Evolutionary conservation across 2,329 filamentous ascomycete species (phyloP), one percentile per base, ranked within the genome.

Genomic region (Colletotrichum phormii): DNA sequence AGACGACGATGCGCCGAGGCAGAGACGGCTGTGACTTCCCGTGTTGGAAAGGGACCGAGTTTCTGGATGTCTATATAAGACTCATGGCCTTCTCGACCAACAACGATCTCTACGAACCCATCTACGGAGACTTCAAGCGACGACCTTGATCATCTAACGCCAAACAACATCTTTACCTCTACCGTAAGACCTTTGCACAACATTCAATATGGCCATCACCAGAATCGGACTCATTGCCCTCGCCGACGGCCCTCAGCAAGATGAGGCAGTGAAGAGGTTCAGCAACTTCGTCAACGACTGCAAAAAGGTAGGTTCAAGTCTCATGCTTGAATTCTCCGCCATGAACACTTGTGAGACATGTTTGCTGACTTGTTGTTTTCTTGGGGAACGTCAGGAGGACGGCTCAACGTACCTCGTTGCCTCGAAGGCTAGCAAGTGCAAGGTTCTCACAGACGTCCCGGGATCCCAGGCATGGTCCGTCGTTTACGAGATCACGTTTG

Each of bases 341-440:
- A 37, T 5, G 4, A 1, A 8, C 15, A 13, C n/a, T 18, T 59
- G 18, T 8, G 3, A n/a, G 42, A 49, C 18, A n/a, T 9, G 4
- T 4, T 49, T 61, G 55, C 22, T 13, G 5, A 15, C 5, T 11
- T 9, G 1, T 6, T 2, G 15, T 11, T 9, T 11, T 22, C 18
- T 49, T 22, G 8, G 42, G 42, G 18, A 49, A 9, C 42, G 18
- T 49, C 5, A 73, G 71, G 42, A 63, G 12, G 67, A 73, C 26
- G 71, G 67, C 31, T 54, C 61, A 57, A 61, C 67, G 1, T 71
- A 73, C 67, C 61, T 73, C 31, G 67, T 73, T 60, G 61, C 67
- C 33, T 66, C 71, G 7, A 73, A 73, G 49, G 71, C 61, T 49
- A 71, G 67, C 67, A 73, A 71, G 61, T 73, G 71, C 29, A 66